These are phyloP conservation scores for Oxytropis ochrocephala DNA, from an alignment of 306 rosid genomes.

Conservation along the genomic window DNA sequence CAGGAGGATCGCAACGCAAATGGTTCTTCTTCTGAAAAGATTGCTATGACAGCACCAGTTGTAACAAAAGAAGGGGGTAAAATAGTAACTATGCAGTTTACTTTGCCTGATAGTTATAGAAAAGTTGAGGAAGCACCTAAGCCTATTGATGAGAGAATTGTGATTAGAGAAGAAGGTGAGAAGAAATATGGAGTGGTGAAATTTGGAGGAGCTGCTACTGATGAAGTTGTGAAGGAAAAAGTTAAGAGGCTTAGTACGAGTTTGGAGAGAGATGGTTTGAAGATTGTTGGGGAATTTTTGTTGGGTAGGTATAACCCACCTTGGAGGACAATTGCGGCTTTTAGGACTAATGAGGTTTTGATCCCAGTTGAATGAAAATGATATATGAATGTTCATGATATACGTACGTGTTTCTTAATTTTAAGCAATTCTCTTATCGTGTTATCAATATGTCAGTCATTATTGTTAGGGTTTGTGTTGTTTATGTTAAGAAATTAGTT, in stretches of 20 bases:
- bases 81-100: constrained; percentile 66
- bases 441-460: too few relatives aligned
- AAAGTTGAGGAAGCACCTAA: constrained; percentile 76
- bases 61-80: constrained; percentile 40
- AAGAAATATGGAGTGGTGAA: constrained; percentile 69
- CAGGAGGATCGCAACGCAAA: too few relatives aligned
- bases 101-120: constrained; percentile 49
- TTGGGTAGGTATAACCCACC: constrained; percentile 93
- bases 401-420: too few relatives aligned
- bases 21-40: too few relatives aligned
- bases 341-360: constrained; percentile 83
- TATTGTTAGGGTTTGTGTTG: too few relatives aligned
- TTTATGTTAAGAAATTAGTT: neutral
- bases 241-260: constrained; percentile 50
- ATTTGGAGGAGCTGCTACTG: constrained; percentile 59
- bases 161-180: constrained; percentile 65
- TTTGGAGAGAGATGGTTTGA: constrained; percentile 75
- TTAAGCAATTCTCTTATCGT: too few relatives aligned
- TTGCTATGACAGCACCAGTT: constrained; percentile 68
- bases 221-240: constrained; percentile 53
- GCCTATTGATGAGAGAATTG: constrained; percentile 81
- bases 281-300: constrained; percentile 55
- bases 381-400: neutral
- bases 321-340: constrained; percentile 61
- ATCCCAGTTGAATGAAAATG: constrained; percentile 53